These are phyloP conservation scores for Usnea hakonensis DNA, from an alignment of 495 filamentous ascomycete species.

Conservation along the genomic window DNA sequence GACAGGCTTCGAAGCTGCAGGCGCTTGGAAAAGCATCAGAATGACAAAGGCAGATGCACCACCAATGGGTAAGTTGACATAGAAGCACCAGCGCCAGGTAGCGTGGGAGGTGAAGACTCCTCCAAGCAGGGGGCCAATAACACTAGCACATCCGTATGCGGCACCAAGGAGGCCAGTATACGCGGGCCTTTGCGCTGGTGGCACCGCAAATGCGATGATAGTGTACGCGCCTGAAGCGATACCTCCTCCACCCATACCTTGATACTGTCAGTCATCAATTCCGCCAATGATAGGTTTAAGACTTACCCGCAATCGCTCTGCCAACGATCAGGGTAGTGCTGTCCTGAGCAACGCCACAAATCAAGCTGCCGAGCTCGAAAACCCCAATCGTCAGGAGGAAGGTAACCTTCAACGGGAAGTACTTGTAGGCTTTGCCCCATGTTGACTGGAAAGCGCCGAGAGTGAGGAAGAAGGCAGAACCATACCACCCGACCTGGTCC, in stretches of 20 bases:
- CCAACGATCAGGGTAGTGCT: slow-evolving; percentile 32
- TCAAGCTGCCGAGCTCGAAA: slow-evolving; percentile 59
- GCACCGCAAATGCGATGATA: slow-evolving; percentile 31
- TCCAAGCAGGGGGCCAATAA: slow-evolving; percentile 42
- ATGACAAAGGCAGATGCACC: slow-evolving; percentile 33
- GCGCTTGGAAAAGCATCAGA: slow-evolving; percentile 36
- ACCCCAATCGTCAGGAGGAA: slow-evolving; percentile 53
- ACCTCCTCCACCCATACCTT: slow-evolving; percentile 25
- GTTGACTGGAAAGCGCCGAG: slow-evolving; percentile 45
- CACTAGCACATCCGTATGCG: slow-evolving; percentile 33
- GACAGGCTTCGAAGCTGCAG: slow-evolving; percentile 25
- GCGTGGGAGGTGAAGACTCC: slow-evolving; percentile 40
- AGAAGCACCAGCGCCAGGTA: slow-evolving; percentile 50
- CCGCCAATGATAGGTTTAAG: slow-evolving; percentile 8
- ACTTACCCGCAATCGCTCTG: slow-evolving; percentile 30
- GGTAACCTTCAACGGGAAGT: slow-evolving; percentile 41
- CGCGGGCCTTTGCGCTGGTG: slow-evolving; percentile 30
- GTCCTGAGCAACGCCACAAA: slow-evolving; percentile 29
- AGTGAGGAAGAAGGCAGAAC: slow-evolving; percentile 49
- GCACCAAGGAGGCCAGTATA: slow-evolving; percentile 36
- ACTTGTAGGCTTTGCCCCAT: slow-evolving; percentile 48
- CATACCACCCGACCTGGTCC: slow-evolving; percentile 46
- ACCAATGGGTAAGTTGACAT: slow-evolving; percentile 48
- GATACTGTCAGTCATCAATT: not conserved
- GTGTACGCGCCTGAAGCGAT: slow-evolving; percentile 27